Base-by-base conservation (phyloP, 306 rosid species). In the Leucaena leucocephala region DNA sequence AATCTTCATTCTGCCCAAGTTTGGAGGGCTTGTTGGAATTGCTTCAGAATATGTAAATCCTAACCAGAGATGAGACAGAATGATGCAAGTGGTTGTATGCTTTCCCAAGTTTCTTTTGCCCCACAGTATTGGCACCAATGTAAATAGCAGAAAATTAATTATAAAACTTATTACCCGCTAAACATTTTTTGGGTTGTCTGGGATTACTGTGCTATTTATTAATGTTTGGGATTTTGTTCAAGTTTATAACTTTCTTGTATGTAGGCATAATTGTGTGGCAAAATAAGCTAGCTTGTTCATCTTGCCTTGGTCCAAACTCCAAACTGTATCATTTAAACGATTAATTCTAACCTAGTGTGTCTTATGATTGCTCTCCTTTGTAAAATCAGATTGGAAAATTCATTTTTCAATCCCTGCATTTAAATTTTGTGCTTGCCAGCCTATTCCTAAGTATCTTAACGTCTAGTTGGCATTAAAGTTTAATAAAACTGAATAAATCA, bases 91-190 rank as follows among this genome's bases (percentile, higher is more conserved):
- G 68, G 74, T 44, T 80, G 83, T 84, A 77, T 75, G 82, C 79
- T 74, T 76, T 84, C 50, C 54, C 34, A 72, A 73, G 79, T 77
- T 50, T 81, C 82, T 40, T 6, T n/a, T 76, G 79, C 14, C 83
- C 82, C 80, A 71, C 76, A 74, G 85, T 83, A 71, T 79, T 80
- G 54, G 80, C 81, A 69, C 59, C 78, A 85, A 71, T 90, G 97
- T 90, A 85, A 65, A 92, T 88, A 85, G 80, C 72, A 68, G 86
- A 76, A 62, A 80, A 55, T 81, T 80, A 80, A 84, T 67, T 68
- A 72, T 76, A 78, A 78, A 71, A 73, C 15, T 69, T 3, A 61
- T 45, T 72, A 83, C 57, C 36, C 45, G 13, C 61, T 36, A 52
- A 49, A 43, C 80, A 75, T 78, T 73, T 75, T 86, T 81, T 78